Percentiles rank a stretch among this genome's conserved stretches.
Conservation (phyloP, 1,139 yeast species). For the Yamadazyma kanchanaburiensis region DNA sequence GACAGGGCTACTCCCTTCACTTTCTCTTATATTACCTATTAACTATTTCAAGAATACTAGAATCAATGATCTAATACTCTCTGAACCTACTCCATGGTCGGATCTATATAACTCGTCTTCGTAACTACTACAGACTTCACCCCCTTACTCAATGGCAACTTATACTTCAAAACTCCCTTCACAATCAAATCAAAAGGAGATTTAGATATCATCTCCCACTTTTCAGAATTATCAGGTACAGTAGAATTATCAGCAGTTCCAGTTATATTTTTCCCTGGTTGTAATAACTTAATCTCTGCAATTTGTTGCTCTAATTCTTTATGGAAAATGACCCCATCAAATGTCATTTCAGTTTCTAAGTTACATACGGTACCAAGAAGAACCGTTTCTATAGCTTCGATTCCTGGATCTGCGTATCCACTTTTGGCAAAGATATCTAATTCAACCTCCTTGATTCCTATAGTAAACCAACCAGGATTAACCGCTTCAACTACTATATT, state of each 20-base stretch:
- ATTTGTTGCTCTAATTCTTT: conserved; percentile 53
- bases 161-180: conserved; percentile 78
- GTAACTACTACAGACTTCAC: conserved; percentile 61
- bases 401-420: conserved; percentile 37
- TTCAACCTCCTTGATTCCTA: conserved; percentile 64
- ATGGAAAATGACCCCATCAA: conserved; percentile 76
- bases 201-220: conserved; percentile 74
- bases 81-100: conserved; percentile 31
- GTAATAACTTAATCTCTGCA: conserved; percentile 68
- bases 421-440: conserved; percentile 87
- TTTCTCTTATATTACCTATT: too few relatives aligned
- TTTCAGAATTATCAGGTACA: conserved; percentile 43
- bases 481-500: conserved; percentile 74
- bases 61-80: too few relatives aligned
- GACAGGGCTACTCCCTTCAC: too few relatives aligned
- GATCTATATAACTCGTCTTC: conserved; percentile 58
- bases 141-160: conserved; percentile 60
- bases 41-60: too few relatives aligned
- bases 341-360: conserved; percentile 71
- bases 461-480: conserved; percentile 82
- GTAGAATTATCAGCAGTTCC: conserved; percentile 13
- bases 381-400: conserved; percentile 55
- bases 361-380: conserved; percentile 65
- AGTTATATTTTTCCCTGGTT: conserved; percentile 72
- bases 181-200: conserved; percentile 85